Evolutionary conservation across 2,329 filamentous ascomycete species (phyloP).

Genomic region (Fusarium xyrophilum): DNA sequence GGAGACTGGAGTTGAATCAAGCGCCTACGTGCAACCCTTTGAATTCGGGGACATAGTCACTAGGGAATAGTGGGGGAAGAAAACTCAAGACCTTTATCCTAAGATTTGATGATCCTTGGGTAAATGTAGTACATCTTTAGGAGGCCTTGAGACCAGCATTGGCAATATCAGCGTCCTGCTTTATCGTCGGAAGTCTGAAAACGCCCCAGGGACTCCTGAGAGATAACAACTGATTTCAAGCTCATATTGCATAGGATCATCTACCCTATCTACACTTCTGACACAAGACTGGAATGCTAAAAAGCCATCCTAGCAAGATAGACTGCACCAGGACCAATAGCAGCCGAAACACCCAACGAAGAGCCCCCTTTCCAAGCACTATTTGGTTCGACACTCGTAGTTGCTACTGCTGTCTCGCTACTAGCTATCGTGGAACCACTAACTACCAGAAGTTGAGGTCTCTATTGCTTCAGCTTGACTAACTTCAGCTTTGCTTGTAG

Average conservation of each 20-base stretch:
- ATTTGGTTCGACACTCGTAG: neutral
- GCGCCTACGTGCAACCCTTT: neutral
- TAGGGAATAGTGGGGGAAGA: neutral
- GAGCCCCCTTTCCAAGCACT: no score
- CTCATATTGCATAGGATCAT: rapidly evolving
- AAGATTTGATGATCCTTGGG: neutral
- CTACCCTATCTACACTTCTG: rapidly evolving
- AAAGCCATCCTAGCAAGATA: neutral
- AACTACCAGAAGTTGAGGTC: neutral
- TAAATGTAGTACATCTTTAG: neutral
- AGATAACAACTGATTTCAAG: rapidly evolving
- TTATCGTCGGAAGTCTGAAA: neutral
- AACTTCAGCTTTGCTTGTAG: neutral
- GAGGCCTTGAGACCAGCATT: rapidly evolving
- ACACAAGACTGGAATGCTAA: rapidly evolving
- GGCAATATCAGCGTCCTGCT: rapidly evolving
- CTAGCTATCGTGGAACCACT: rapidly evolving
- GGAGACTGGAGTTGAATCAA: neutral
- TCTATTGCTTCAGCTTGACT: neutral
- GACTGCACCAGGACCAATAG: neutral
- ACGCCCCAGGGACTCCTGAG: rapidly evolving
- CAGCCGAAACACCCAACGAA: neutral
- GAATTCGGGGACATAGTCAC: no score
- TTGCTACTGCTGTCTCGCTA: neutral
- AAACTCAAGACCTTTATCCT: rapidly evolving